Conservation (phyloP, 2,329 filamentous ascomycete genomes). For the Diaporthe citrichinensis region DNA sequence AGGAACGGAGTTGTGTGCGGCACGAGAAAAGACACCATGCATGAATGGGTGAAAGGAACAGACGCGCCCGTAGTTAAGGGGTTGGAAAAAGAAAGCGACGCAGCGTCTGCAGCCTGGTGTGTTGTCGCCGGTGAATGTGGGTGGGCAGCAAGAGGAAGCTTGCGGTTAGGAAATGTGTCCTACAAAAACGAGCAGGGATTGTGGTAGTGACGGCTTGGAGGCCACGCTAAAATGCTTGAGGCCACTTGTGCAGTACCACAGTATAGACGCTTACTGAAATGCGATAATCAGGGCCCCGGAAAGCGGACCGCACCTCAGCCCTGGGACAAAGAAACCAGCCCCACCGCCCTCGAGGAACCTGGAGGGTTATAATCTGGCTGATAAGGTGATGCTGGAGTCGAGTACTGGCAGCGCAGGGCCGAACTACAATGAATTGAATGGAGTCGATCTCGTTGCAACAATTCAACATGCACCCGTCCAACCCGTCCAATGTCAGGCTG, state of each 20-base stretch:
- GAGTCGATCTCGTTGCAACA: neutral
- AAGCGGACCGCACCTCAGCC: constrained; percentile 20
- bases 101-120: constrained; percentile 22
- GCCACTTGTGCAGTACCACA: constrained; percentile 23
- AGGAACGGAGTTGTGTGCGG: constrained; percentile 17
- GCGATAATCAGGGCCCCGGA: constrained; percentile 5
- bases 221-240: constrained; percentile 25
- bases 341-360: neutral
- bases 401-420: neutral
- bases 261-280: neutral
- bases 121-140: constrained; percentile 8
- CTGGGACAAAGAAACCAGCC: constrained; percentile 14
- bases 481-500: too few species aligned
- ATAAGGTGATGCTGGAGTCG: neutral
- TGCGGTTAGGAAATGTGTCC: constrained; percentile 32
- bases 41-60: neutral
- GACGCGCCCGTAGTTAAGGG: neutral
- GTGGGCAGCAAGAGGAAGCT: neutral
- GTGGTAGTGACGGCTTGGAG: constrained; percentile 7
- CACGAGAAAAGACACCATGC: constrained; percentile 6
- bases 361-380: neutral
- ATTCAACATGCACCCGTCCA: too few species aligned
- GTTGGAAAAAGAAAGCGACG: constrained; percentile 7
- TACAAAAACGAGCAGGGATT: constrained; percentile 29
- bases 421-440: neutral